Percentiles rank a stretch among this genome's conserved stretches.
Evolutionary conservation across 2,329 filamentous ascomycete genomes (phyloP).

Genomic region (Clathrospora elynae): DNA sequence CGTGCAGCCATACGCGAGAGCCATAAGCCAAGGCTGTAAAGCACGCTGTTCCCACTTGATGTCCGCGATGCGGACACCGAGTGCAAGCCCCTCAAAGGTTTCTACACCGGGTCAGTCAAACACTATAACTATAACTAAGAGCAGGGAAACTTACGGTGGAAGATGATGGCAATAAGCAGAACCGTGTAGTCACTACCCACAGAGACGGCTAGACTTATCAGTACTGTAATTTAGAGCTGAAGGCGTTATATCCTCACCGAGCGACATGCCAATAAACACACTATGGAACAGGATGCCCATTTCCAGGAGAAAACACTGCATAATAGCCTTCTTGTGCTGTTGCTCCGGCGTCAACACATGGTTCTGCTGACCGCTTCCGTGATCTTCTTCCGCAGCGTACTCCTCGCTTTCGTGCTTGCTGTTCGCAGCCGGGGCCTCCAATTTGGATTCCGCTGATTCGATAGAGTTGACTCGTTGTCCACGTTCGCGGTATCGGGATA

Average conservation of each 20-base stretch:
- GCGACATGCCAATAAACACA: constrained; percentile 66
- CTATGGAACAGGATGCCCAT: constrained; percentile 67
- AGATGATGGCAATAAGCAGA: constrained; percentile 64
- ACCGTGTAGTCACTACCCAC: constrained; percentile 60
- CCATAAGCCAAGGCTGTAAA: constrained; percentile 69
- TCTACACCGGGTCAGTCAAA: constrained; percentile 47
- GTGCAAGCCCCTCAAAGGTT: constrained; percentile 84
- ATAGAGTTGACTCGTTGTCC: constrained; percentile 41
- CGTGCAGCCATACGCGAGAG: constrained; percentile 70
- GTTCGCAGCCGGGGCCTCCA: constrained; percentile 54
- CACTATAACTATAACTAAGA: not conserved
- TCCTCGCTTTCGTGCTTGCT: constrained; percentile 29
- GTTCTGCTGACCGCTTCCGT: constrained; percentile 24
- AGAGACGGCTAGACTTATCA: too few species aligned
- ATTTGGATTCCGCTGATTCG: constrained; percentile 49
- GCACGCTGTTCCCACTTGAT: constrained; percentile 58
- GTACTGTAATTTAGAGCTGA: too few species aligned
- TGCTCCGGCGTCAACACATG: constrained; percentile 27
- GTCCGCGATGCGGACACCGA: constrained; percentile 82
- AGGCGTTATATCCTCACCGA: too few species aligned
- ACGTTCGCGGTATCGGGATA: constrained; percentile 36
- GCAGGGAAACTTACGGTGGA: constrained; percentile 54
- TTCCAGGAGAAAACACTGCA: constrained; percentile 55
- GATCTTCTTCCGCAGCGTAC: constrained; percentile 29
- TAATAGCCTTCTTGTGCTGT: constrained; percentile 35